phyloP scores from a whole-genome alignment of 2,329 filamentous ascomycete genomes.

The Dactylonectria estremocensis region DNA sequence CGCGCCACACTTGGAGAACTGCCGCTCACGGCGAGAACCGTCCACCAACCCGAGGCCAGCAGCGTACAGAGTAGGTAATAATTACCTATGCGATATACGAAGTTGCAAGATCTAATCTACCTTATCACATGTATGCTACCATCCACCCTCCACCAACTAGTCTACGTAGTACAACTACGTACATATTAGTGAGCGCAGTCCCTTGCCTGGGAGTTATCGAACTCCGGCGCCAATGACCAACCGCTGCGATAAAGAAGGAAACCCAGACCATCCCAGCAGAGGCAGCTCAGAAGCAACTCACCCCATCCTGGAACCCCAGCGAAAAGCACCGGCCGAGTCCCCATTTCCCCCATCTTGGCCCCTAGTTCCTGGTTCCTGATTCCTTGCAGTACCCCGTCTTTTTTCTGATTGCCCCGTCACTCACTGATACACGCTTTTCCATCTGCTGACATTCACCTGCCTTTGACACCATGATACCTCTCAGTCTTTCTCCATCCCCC shows the following conservation, averaged over 20 bases:
- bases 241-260: slow-evolving; percentile 14
- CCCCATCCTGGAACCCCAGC: neutral
- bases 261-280: neutral
- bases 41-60: slow-evolving; percentile 1
- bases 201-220: neutral
- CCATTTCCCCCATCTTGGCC: slow-evolving; percentile 6
- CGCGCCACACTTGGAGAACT: neutral
- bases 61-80: slow-evolving; percentile 23
- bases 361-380: slow-evolving; percentile 9
- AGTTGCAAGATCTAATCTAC: slow-evolving; percentile 22
- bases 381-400: slow-evolving; percentile 21
- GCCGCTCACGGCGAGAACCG: neutral
- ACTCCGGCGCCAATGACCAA: slow-evolving; percentile 18
- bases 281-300: neutral
- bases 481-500: slow-evolving; percentile 13
- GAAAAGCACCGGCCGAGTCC: neutral
- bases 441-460: slow-evolving; percentile 42
- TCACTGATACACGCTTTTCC: slow-evolving; percentile 26
- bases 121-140: neutral
- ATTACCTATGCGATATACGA: slow-evolving; percentile 29
- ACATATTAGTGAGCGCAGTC: too few species aligned
- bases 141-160: neutral
- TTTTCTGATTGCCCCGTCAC: neutral
- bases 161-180: too few species aligned
- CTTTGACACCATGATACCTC: slow-evolving; percentile 35